Evolutionary conservation across 495 filamentous ascomycete species (phyloP).

Genomic region (Penicillium malachiteum): DNA sequence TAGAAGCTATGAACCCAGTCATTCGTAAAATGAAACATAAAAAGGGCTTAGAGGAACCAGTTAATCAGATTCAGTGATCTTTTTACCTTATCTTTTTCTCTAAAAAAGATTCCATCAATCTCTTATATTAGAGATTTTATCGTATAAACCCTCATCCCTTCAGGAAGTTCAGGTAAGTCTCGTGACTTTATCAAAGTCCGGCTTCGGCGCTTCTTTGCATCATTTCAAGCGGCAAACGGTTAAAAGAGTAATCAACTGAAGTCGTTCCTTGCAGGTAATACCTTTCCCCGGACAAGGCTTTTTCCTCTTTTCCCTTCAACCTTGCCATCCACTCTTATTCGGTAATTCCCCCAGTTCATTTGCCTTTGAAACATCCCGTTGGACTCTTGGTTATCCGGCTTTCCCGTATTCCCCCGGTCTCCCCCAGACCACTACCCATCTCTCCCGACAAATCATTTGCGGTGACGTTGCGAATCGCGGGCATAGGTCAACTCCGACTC

Average conservation of each 20-base stretch:
- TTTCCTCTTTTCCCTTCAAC: slow-evolving; percentile 22
- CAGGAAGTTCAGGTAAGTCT: slow-evolving; percentile 12
- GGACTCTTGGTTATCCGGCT: slow-evolving; percentile 5
- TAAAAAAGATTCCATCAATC: background rate
- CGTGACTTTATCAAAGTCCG: slow-evolving; percentile 26
- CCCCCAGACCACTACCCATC: slow-evolving; percentile 11
- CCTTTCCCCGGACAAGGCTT: slow-evolving; percentile 32
- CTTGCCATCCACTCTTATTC: slow-evolving; percentile 9
- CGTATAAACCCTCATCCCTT: background rate
- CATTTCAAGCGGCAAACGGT: slow-evolving; percentile 19
- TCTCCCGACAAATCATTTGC: slow-evolving; percentile 3
- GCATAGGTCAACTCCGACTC: slow-evolving; percentile 12
- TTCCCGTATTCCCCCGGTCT: slow-evolving; percentile 33
- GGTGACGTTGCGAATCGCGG: slow-evolving; percentile 6
- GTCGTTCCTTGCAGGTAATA: slow-evolving; percentile 7
- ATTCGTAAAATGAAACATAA: slow-evolving; percentile 16
- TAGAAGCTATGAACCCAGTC: slow-evolving; percentile 15
- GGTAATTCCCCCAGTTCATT: slow-evolving; percentile 21
- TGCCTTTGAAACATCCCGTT: slow-evolving; percentile 4
- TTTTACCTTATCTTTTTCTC: background rate
- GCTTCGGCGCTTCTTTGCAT: slow-evolving; percentile 35
- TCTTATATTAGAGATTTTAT: background rate
- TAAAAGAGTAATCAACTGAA: slow-evolving; percentile 9
- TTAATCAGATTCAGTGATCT: no score
- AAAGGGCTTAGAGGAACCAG: background rate